Base-by-base conservation (phyloP, 768 basidiomycete genomes). In the Tephrocybe sp. region DNA sequence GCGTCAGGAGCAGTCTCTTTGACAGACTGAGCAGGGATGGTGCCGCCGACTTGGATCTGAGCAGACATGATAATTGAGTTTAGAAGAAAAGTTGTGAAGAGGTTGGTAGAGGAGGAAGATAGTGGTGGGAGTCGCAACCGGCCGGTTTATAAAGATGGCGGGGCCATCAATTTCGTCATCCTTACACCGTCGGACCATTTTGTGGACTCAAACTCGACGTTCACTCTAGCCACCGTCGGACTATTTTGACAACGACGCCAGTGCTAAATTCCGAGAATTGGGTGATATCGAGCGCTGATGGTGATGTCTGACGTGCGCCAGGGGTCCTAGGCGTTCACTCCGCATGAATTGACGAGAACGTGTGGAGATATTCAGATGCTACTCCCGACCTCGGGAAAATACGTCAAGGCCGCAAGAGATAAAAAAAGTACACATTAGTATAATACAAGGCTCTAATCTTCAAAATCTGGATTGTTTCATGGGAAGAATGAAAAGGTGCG, bases 1-100 rank as follows among this genome's bases (percentile, higher is more conserved):
- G 68, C 60, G 38, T 74, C 72, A 0, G 84, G 71, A 16, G 76
- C 71, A 46, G 77, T 69, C 60, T 89, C 84, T 61, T 88, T 88
- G 58, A 90, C 71, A 2, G 69, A 63, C 4, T 69, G 58, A 22
- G 71, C 52, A 6, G 85, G 82, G 30, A 90, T 73, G 1, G 65
- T 59, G 28, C 63, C 72, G 25, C 83, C 84, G 21, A 72, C 63
- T 49, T 70, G 61, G 45, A 80, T 73, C 60, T 80, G 77, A 16
- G 53, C n/a, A 24, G 51, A 44, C 51, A 56, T 56, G 3, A 6
- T 32, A 8, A 18, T 16, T 26, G n/a, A 28, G 28, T 43, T 12
- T 22, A 45, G 32, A 31, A 9, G 9, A 32, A 18, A 22, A 21
- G 19, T 12, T 42, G 31, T 24, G 5, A 38, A 15, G 2, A 27